phyloP scores from a whole-genome alignment of 371 early-diverging fungal species.

The Haplosporangium sp. region DNA sequence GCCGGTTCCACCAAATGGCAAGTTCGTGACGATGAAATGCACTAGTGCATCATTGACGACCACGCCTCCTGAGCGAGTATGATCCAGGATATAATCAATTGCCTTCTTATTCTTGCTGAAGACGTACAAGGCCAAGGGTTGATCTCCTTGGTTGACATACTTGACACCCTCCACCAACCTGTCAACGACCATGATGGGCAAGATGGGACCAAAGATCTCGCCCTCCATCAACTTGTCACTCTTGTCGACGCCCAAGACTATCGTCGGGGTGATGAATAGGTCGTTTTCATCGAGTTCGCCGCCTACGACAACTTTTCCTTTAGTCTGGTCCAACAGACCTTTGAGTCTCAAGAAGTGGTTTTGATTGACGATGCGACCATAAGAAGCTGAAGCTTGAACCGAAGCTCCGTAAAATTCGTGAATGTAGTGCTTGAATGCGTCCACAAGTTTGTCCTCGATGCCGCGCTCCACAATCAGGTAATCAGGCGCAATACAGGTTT shows the following conservation, averaged over 20 bases:
- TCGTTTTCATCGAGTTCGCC: constrained; percentile 68
- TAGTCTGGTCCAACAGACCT: constrained; percentile 61
- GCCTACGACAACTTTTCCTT: constrained; percentile 66
- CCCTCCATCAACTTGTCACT: constrained; percentile 69
- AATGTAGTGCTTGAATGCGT: constrained; percentile 58
- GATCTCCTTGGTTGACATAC: constrained; percentile 66
- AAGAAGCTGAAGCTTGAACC: constrained; percentile 63
- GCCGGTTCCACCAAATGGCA: constrained; percentile 93
- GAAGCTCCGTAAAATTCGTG: constrained; percentile 65
- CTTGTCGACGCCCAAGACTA: constrained; percentile 66
- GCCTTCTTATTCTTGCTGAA: constrained; percentile 56
- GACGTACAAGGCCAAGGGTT: constrained; percentile 81
- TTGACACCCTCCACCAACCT: constrained; percentile 76
- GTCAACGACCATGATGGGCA: constrained; percentile 84
- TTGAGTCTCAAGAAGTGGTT: constrained; percentile 78
- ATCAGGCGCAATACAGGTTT: constrained; percentile 91
- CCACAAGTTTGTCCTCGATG: constrained; percentile 60
- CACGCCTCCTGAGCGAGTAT: constrained; percentile 81
- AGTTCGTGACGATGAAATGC: constrained; percentile 59
- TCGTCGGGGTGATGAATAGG: constrained; percentile 74
- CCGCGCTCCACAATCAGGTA: constrained; percentile 79
- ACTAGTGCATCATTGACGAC: constrained; percentile 86
- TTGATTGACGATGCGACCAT: constrained; percentile 75
- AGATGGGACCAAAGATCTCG: constrained; percentile 89
- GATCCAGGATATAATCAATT: constrained; percentile 49